These are phyloP conservation scores for Alternaria brassicae DNA, from an alignment of 2,329 filamentous ascomycete genomes.

Conservation along the genomic window DNA sequence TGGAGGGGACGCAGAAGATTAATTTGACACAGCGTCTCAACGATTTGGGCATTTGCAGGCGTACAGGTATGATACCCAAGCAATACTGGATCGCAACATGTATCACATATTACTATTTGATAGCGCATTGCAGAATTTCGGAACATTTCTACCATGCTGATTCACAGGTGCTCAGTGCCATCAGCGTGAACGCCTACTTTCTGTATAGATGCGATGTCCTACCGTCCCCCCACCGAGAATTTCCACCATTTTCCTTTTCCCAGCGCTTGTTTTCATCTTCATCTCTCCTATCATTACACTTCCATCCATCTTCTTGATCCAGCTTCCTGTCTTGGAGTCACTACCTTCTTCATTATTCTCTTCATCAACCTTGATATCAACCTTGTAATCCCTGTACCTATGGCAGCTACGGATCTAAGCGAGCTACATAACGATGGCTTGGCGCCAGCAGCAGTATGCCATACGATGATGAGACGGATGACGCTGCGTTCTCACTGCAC, in stretches of 20 bases:
- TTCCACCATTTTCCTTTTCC: not conserved
- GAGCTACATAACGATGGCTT: too few species aligned
- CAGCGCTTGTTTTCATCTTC: not conserved
- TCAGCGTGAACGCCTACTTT: not conserved
- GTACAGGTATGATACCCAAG: constrained; percentile 20
- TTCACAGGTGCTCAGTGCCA: not conserved
- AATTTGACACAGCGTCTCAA: not conserved
- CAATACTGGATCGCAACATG: constrained; percentile 1
- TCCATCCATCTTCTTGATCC: constrained; percentile 1
- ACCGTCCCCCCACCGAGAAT: constrained; percentile 1
- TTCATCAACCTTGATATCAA: not conserved
- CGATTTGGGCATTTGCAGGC: constrained; percentile 12
- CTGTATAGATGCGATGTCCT: not conserved
- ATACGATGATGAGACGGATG: too few species aligned
- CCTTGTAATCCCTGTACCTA: too few species aligned
- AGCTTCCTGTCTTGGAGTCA: not conserved
- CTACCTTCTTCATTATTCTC: not conserved
- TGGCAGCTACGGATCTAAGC: too few species aligned
- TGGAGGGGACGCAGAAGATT: constrained; percentile 25
- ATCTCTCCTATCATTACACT: not conserved
- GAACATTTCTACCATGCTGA: not conserved
- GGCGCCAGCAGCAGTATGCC: too few species aligned
- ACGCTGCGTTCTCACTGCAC: too few species aligned
- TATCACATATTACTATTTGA: constrained; percentile 1
- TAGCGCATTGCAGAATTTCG: not conserved